A percentile compares a stretch with the other conserved stretches of the same genome.
Conservation (phyloP, 2,329 filamentous ascomycete species). For the Pseudogymnoascus sp. region DNA sequence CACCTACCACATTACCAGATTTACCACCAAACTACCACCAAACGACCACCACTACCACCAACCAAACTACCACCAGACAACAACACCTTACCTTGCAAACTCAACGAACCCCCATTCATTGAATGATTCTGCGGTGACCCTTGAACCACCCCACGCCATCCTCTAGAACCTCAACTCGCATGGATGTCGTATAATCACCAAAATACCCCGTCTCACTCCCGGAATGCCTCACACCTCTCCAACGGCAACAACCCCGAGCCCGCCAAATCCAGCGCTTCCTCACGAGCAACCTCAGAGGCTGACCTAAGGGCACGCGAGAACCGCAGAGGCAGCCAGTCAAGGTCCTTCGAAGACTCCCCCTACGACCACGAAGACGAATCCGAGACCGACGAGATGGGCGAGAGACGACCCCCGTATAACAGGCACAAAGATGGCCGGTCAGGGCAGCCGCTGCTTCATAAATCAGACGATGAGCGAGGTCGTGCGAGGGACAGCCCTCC, state of each 20-base stretch:
- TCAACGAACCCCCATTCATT: background rate
- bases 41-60: background rate
- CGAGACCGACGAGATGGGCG: constrained; percentile 19
- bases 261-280: background rate
- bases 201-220: background rate
- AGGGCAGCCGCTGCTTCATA: constrained; percentile 28
- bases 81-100: background rate
- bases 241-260: background rate
- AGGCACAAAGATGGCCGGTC: constrained; percentile 32
- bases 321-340: background rate
- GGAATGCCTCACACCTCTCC: background rate
- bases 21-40: background rate
- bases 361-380: constrained; percentile 18
- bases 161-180: background rate
- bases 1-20: background rate
- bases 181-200: background rate
- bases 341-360: background rate
- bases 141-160: background rate
- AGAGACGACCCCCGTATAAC: constrained; percentile 33
- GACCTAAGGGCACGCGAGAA: background rate
- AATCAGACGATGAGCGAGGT: constrained; percentile 25
- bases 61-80: background rate
- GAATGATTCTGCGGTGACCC: background rate
- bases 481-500: constrained; percentile 15
- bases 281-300: background rate